Percentiles rank a stretch among this genome's conserved stretches.
phyloP scores from a whole-genome alignment of 2,329 filamentous ascomycete genomes.

The Claviceps monticola region DNA sequence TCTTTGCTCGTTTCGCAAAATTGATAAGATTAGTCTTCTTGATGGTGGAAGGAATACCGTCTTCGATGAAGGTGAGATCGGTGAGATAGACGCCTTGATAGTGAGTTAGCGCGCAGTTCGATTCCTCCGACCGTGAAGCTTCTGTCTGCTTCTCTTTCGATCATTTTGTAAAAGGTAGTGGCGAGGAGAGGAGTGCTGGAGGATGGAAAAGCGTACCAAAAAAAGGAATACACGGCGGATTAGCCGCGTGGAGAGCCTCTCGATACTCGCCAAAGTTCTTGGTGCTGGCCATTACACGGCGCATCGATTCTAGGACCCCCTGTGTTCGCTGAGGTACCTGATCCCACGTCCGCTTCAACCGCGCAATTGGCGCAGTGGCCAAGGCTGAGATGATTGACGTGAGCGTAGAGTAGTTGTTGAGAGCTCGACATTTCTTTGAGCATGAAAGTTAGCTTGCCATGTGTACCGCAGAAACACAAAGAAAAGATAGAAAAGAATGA shows the following conservation, averaged over 20 bases:
- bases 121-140: background rate
- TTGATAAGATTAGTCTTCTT: slow-evolving; percentile 97
- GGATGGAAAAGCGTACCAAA: slow-evolving; percentile 50
- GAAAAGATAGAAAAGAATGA: background rate
- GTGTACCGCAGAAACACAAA: too few relatives aligned
- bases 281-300: slow-evolving; percentile 86
- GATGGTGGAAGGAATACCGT: slow-evolving; percentile 90
- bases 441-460: slow-evolving; percentile 8
- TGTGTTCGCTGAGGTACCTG: slow-evolving; percentile 80
- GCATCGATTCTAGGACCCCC: slow-evolving; percentile 74
- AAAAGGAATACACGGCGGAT: slow-evolving; percentile 95
- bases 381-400: slow-evolving; percentile 96
- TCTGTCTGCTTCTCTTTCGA: too few relatives aligned
- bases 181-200: too few relatives aligned
- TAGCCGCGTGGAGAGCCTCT: slow-evolving; percentile 80
- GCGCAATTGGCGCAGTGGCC: slow-evolving; percentile 86
- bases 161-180: too few relatives aligned
- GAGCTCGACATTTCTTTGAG: slow-evolving; percentile 68
- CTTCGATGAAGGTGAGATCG: slow-evolving; percentile 95
- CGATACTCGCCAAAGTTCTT: slow-evolving; percentile 98
- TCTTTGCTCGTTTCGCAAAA: slow-evolving; percentile 96
- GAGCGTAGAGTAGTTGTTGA: slow-evolving; percentile 96
- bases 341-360: slow-evolving; percentile 85
- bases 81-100: slow-evolving; percentile 72
- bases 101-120: background rate